Conservation (phyloP, 805 yeast genomes). For the Wickerhamiella sergipiensis region DNA sequence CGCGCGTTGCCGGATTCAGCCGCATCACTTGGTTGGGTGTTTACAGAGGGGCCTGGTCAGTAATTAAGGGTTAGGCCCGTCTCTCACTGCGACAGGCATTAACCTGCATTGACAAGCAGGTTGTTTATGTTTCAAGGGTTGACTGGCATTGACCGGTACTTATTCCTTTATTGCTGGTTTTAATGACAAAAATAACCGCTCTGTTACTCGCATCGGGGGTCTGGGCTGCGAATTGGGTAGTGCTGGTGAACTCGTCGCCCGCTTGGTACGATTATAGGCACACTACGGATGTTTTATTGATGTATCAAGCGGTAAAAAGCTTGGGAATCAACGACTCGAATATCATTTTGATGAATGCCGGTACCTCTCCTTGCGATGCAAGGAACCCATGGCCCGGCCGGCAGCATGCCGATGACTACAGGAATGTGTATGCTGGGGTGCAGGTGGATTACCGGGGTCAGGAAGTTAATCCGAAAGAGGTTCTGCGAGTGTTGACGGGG, state of each 20-base stretch:
- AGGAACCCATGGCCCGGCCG: not conserved
- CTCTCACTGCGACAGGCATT: not conserved
- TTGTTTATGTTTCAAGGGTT: too few species aligned
- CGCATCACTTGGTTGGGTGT: not conserved
- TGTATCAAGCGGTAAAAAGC: not conserved
- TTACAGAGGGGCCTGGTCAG: not conserved
- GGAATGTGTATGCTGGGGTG: not conserved
- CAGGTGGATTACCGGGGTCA: not conserved
- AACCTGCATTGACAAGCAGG: not conserved
- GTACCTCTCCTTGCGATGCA: not conserved
- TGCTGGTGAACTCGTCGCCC: not conserved
- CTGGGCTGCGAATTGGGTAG: not conserved
- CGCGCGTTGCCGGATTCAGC: not conserved
- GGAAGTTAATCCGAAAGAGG: not conserved
- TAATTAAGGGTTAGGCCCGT: not conserved
- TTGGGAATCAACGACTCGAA: not conserved
- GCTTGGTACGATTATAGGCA: conserved; percentile 2
- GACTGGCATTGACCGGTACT: too few species aligned
- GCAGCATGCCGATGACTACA: not conserved
- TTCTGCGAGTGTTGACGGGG: not conserved
- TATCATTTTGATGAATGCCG: not conserved
- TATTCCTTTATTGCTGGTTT: not conserved
- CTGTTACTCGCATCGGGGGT: not conserved
- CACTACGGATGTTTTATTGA: not conserved
- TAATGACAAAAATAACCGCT: too few species aligned